Base-by-base conservation (phyloP, 345 rosid species). In the Erodium maritimum region DNA sequence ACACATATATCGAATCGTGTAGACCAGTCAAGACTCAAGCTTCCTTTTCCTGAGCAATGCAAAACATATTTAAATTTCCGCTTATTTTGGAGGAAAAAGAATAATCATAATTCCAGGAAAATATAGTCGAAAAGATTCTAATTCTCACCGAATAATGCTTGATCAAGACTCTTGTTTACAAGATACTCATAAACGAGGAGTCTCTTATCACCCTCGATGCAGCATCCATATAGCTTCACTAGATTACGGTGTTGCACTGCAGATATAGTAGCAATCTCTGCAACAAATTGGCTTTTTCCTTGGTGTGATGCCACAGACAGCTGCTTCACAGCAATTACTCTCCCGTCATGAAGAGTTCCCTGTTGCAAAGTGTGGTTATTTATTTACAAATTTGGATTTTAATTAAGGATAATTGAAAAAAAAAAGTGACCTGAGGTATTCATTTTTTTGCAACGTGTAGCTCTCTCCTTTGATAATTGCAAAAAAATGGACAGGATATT, bases 121-220 rank as follows among this genome's bases (percentile, higher is more conserved):
- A 42, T 42, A 42, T 3, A 42, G 48, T 42, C 12, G 6, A 0
- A 42, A 12, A 10, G 48, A 42, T 29, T 22, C 46, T 25, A 25
- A 20, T 21, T 37, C 66, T 3, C 77, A 87, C 84, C 81, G 1
- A 79, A 84, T 13, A 87, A 66, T 60, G 85, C 89, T 56, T 82
- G 81, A 69, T 88, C 90, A 18, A 88, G 86, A 73, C 93, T 85
- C 56, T 75, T 81, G 73, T 82, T 82, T 60, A 78, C 72, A 19
- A 78, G 84, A 68, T 79, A 83, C 75, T 88, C 96, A 9, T 83
- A 85, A 12, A 85, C 88, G 33, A 88, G 86, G 64, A 85, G 81
- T n/a, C 73, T 75, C 29, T 71, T 79, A 1, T 71, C 54, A 7
- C 82, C 87, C 57, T 79, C 85, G 5, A 82, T 79, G 71, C 91